Base-by-base conservation (phyloP, 1,284 basidiomycete genomes). In the Apiotrichum porosum region DNA sequence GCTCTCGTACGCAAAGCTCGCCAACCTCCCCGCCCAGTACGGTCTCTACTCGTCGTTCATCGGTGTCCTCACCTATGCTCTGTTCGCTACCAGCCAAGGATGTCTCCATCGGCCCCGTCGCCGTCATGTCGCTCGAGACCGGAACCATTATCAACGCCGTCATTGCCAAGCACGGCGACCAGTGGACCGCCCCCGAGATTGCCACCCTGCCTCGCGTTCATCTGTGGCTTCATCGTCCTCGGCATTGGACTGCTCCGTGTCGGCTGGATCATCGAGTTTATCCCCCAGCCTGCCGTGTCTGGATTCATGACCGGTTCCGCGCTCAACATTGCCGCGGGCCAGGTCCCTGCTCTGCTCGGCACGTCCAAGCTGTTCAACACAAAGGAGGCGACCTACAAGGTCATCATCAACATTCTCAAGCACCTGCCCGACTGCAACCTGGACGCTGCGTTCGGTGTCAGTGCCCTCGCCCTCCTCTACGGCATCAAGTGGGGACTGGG, bases 241-340 rank as follows among this genome's bases (percentile, higher is more conserved):
- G 88, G 80, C 32, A 84, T 98, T 37, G 94, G 95, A 47, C 74
- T 97, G n/a, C 76, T 98, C 4, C 81, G 94, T 23, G 65, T 97
- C 6, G 94, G 94, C 1, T 95, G 93, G 88, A 76, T 98, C 38
- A 85, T 97, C 52, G 94, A 97, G 69, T 94, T 97, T 69, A 97
- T 75, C 34, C 90, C 72, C 42, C 69, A 72, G 51, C 72, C 91
- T 0, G 92, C 92, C 8, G 88, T 97, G 33, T 88, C 88, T 55
- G 92, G 91, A 14, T 97, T 80, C 73, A 79, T 79, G 78, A 79
- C 78, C 1, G 90, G 90, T 24, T 89, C 86, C 21, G 90, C 91
- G 23, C 83, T 94, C 74, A 92, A 78, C 68, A 94, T 94, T 58
- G 84, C 83, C 30, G 78, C 83, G 18, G 83, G 88, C 19, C 92